Conservation (phyloP, 73 alveolate species). For the Paramecium sexaurelia region DNA sequence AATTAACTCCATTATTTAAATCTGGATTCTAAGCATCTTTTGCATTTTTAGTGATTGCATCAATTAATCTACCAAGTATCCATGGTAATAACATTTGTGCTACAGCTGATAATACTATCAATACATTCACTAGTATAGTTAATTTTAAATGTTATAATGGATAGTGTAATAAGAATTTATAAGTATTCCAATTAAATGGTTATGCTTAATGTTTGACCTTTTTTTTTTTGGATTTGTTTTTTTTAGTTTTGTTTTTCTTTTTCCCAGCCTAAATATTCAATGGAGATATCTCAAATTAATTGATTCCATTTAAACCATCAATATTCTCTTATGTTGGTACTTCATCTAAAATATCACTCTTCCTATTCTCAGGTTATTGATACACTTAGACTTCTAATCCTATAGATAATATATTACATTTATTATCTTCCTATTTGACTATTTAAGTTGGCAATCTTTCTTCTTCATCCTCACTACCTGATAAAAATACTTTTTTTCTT, state of each 20-base stretch:
- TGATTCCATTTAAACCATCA: not conserved
- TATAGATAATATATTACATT: not conserved
- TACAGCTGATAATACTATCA: constrained; percentile 7
- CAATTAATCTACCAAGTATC: constrained; percentile 11
- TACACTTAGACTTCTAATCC: not conserved
- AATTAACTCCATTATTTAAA: not conserved
- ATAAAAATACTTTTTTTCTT: constrained; percentile 33
- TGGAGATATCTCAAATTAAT: not conserved
- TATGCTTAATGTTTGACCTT: not conserved
- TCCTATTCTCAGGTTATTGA: not conserved
- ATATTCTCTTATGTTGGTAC: not conserved
- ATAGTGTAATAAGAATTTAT: constrained; percentile 42
- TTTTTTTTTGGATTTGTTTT: not conserved
- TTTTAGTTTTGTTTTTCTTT: not conserved
- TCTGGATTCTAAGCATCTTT: not conserved
- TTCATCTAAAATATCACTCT: constrained; percentile 39
- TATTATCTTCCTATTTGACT: not conserved
- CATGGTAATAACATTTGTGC: not conserved
- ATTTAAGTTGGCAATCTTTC: not conserved
- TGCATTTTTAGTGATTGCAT: not conserved
- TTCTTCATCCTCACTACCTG: constrained; percentile 57
- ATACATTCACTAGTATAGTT: constrained; percentile 3
- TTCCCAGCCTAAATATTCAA: not conserved
- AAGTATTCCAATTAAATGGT: constrained; percentile 38
- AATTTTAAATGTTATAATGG: constrained; percentile 4